A percentile compares a stretch with the other conserved stretches of the same genome.
Conservation (phyloP, 2,329 filamentous ascomycete species). For the Daldinia sp. region DNA sequence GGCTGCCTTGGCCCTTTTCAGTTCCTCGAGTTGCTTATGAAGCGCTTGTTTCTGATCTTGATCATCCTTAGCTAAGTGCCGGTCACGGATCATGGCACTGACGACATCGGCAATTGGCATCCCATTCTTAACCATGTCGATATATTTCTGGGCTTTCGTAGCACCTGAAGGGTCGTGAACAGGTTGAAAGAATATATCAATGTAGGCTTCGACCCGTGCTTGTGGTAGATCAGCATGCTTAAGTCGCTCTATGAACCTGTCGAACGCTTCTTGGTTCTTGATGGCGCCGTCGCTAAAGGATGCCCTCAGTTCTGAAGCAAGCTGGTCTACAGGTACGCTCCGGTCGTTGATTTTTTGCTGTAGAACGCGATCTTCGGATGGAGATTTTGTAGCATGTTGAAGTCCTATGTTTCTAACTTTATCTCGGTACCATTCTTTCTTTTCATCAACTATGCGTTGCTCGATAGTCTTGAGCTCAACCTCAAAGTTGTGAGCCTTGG, state of each 20-base stretch:
- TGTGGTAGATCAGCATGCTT: slow-evolving; percentile 45
- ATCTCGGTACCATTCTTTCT: slow-evolving; percentile 61
- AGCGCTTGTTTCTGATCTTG: slow-evolving; percentile 51
- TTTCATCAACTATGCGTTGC: slow-evolving; percentile 59
- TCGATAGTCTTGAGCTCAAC: slow-evolving; percentile 58
- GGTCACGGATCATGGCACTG: slow-evolving; percentile 46
- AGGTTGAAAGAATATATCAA: slow-evolving; percentile 54
- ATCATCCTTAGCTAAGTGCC: slow-evolving; percentile 40
- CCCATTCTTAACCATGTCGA: slow-evolving; percentile 49
- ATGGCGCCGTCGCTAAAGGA: slow-evolving; percentile 37
- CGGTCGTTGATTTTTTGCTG: slow-evolving; percentile 44
- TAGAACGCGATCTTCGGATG: slow-evolving; percentile 38
- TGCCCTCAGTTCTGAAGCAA: slow-evolving; percentile 41
- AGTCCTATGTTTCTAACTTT: slow-evolving; percentile 42
- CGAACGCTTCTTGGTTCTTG: slow-evolving; percentile 43
- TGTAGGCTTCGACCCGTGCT: slow-evolving; percentile 51
- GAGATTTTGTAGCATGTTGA: slow-evolving; percentile 40
- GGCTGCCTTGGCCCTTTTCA: slow-evolving; percentile 57
- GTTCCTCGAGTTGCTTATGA: slow-evolving; percentile 54
- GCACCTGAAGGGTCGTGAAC: slow-evolving; percentile 45
- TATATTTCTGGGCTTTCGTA: slow-evolving; percentile 49
- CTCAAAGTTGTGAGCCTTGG: slow-evolving; percentile 55
- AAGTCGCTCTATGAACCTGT: slow-evolving; percentile 46
- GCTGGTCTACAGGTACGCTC: slow-evolving; percentile 40
- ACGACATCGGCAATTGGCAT: slow-evolving; percentile 45